Percentiles rank a stretch among this genome's conserved stretches.
Evolutionary conservation across 495 filamentous ascomycete species (phyloP).

Genomic region (Oidiodendron maius): DNA sequence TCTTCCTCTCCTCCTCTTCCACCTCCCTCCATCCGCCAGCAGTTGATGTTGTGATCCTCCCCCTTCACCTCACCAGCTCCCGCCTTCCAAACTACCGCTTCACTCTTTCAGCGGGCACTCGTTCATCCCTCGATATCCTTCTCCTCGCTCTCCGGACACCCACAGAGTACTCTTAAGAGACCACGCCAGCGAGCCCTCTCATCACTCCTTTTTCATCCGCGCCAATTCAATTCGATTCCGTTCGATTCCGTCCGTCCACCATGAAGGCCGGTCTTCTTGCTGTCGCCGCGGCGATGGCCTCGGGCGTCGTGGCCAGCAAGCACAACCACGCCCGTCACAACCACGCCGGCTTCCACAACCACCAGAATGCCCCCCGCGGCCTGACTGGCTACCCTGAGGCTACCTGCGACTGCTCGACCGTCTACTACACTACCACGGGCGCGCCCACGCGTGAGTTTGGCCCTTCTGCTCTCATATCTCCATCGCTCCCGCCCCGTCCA

Average conservation of each 20-base stretch:
- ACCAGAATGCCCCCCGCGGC: slow-evolving; percentile 30
- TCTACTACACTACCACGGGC: slow-evolving; percentile 52
- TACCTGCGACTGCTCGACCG: slow-evolving; percentile 66
- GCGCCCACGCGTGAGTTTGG: slow-evolving; percentile 37
- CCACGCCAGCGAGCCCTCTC: no score
- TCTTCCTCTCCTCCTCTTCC: slow-evolving; percentile 33
- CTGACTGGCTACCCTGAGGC: slow-evolving; percentile 29
- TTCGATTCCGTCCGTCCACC: slow-evolving; percentile 5
- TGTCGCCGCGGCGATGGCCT: slow-evolving; percentile 53
- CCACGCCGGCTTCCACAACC: slow-evolving; percentile 41
- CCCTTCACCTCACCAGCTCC: slow-evolving; percentile 29
- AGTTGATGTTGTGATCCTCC: slow-evolving; percentile 39
- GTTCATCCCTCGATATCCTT: slow-evolving; percentile 36
- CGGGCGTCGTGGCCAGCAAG: slow-evolving; percentile 53
- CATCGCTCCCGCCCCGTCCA: no score
- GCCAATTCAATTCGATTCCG: no score
- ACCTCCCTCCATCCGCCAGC: slow-evolving; percentile 35
- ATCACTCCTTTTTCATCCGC: no score
- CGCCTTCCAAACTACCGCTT: slow-evolving; percentile 72
- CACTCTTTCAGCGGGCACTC: slow-evolving; percentile 97
- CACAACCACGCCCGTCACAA: slow-evolving; percentile 54
- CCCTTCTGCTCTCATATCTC: not conserved
- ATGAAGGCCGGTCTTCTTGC: slow-evolving; percentile 25
- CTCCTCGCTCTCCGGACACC: no score
- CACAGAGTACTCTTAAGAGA: no score